Evolutionary conservation across 75 land plant species (phyloP).

Genomic region (Picea glauca): DNA sequence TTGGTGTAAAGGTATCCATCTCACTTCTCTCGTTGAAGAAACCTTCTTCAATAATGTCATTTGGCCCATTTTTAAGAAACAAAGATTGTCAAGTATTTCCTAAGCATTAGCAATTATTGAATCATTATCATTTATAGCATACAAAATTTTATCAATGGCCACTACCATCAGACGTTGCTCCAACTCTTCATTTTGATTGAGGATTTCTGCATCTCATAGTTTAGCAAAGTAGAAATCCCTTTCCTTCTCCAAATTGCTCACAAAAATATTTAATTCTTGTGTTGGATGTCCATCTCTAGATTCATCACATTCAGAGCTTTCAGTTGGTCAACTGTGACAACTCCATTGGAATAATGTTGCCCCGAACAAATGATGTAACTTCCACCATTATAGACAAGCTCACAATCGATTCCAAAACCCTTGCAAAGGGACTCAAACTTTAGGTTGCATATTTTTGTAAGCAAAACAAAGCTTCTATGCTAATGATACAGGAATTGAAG

Average conservation of each 20-base stretch:
- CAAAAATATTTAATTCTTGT: too few species aligned
- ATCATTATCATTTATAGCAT: conserved; percentile 60
- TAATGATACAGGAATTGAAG: too few species aligned
- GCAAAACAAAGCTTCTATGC: too few species aligned
- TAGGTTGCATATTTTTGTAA: too few species aligned
- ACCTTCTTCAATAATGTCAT: not conserved
- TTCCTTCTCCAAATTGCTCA: conserved; percentile 19
- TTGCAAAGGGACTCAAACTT: too few species aligned
- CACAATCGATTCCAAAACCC: too few species aligned
- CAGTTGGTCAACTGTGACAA: too few species aligned
- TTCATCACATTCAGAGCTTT: too few species aligned
- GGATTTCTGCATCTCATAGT: conserved; percentile 78
- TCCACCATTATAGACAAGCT: too few species aligned
- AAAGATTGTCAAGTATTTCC: conserved; percentile 24
- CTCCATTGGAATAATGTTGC: too few species aligned
- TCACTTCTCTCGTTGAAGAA: not conserved
- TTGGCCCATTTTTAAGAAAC: not conserved
- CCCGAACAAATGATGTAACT: too few species aligned
- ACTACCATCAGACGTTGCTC: conserved; percentile 46
- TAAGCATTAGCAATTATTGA: conserved; percentile 67
- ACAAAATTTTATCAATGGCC: conserved; percentile 72
- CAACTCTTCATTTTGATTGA: conserved; percentile 65
- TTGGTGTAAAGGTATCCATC: not conserved
- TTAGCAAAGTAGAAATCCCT: conserved; percentile 88
- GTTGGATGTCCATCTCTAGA: too few species aligned